Evolutionary conservation across 345 rosid species (phyloP), one percentile per base, ranked within the genome.

Genomic region (Gossypium ekmanianum): DNA sequence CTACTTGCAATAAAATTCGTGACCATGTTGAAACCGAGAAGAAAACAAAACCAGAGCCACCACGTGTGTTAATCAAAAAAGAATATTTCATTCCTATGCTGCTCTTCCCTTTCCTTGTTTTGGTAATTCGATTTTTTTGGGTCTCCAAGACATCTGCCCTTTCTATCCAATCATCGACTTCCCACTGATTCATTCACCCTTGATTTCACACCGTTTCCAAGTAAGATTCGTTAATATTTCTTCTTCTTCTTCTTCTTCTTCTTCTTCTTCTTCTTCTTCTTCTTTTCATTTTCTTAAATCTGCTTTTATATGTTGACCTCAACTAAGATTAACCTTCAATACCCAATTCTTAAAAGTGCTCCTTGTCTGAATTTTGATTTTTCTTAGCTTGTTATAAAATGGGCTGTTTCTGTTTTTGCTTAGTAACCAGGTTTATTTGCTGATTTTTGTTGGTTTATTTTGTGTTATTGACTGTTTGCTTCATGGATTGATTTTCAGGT

Each of bases 1-100:
- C 45, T 51, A 16, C 14, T 9, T 7, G 55, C 1, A 16, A 16
- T 50, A 68, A 26, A 50, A 14, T 26, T 51, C 59, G 44, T 50
- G 26, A 17, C 24, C 17, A 51, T 27, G 26, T 51, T 4, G 73
- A 69, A 17, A 27, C 43, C 17, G 59, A 27, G 24, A 29, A 69
- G 73, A 69, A 50, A 69, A 16, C 6, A 16, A 47, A 51, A 26
- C 7, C 43, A 16, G 9, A 68, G 24, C 44, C 26, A 69, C 55
- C 71, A 67, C 39, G 71, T 69, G 45, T 70, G 61, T 18, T 52
- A 34, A 70, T 70, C 61, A 11, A 70, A 4, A 54, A 52, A 0
- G 47, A 70, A 70, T 70, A 70, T 70, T 70, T 70, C 48, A 67
- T 66, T 66, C 54, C 17, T 67, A 45, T 67, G 71, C 51, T 43